Conservation (phyloP, 768 basidiomycete species). For the Leccinum variicolor region DNA sequence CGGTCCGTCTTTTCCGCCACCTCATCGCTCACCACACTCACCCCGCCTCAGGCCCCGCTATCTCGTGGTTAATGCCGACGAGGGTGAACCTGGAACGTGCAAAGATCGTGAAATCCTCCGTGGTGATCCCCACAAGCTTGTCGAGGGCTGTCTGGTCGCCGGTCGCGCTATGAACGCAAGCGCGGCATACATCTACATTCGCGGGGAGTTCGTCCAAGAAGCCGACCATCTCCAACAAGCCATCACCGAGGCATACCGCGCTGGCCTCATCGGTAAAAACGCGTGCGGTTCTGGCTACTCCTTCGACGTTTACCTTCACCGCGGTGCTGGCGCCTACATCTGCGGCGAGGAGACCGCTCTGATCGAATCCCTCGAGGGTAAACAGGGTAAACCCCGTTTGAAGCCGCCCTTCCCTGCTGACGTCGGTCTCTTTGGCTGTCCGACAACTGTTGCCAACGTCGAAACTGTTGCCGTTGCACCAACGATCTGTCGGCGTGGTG, state of each 20-base stretch:
- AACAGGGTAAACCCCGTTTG: slow-evolving; percentile 95
- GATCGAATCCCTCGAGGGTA: slow-evolving; percentile 96
- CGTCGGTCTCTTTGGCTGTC: slow-evolving; percentile 96
- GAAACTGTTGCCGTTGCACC: slow-evolving; percentile 98
- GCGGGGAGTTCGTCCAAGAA: slow-evolving; percentile 97
- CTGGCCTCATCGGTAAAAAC: slow-evolving; percentile 84
- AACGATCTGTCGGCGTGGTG: slow-evolving; percentile 89
- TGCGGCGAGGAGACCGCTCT: slow-evolving; percentile 98
- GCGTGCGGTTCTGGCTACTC: slow-evolving; percentile 89
- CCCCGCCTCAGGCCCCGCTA: slow-evolving; percentile 75
- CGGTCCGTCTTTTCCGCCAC: slow-evolving; percentile 41
- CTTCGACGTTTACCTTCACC: slow-evolving; percentile 99
- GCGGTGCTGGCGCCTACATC: slow-evolving; percentile 97
- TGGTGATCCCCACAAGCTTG: slow-evolving; percentile 96
- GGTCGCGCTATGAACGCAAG: slow-evolving; percentile 96
- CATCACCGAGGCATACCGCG: slow-evolving; percentile 91
- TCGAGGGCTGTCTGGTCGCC: slow-evolving; percentile 97
- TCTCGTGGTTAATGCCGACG: slow-evolving; percentile 96
- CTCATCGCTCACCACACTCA: neutral
- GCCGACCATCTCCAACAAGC: slow-evolving; percentile 93
- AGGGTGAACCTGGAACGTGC: slow-evolving; percentile 98
- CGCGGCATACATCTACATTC: slow-evolving; percentile 99
- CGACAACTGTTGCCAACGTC: slow-evolving; percentile 96
- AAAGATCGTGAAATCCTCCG: slow-evolving; percentile 98
- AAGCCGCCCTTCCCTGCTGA: slow-evolving; percentile 99